Conservation (phyloP, 495 filamentous ascomycete species). For the Jackrogersella multiformis region DNA sequence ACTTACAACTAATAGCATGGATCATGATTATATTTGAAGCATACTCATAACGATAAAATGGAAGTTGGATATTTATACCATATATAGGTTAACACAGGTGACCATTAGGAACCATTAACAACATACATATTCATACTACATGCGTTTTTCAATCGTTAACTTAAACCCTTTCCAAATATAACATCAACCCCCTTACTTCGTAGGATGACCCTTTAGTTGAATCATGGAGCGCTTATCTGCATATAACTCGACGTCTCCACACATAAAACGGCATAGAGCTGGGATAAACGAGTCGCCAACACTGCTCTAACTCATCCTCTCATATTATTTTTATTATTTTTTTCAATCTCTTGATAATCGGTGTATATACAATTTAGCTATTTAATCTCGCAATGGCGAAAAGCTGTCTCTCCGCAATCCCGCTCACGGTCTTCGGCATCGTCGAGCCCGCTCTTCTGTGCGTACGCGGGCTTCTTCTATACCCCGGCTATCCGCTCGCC, state of each 20-base stretch:
- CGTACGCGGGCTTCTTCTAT: conserved; percentile 16
- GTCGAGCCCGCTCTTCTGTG: conserved; percentile 68
- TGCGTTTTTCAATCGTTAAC: neutral
- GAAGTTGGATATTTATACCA: too few species aligned
- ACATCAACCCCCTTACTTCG: neutral
- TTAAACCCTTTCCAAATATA: neutral
- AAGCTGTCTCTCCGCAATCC: conserved; percentile 43
- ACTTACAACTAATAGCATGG: neutral
- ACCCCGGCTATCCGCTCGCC: too few species aligned
- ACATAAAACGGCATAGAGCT: neutral
- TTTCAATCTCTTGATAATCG: too few species aligned
- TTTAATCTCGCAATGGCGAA: conserved; percentile 39
- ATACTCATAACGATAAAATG: too few species aligned
- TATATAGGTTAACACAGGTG: too few species aligned
- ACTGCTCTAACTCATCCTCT: neutral
- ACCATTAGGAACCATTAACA: too few species aligned
- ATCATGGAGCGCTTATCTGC: neutral
- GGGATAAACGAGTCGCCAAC: too few species aligned
- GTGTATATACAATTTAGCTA: too few species aligned
- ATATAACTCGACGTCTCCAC: neutral
- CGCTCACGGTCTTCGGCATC: conserved; percentile 57
- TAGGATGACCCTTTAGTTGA: conserved; percentile 11
- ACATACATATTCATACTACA: too few species aligned
- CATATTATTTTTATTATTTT: too few species aligned
- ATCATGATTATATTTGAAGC: too few species aligned